Evolutionary conservation across 148 eudicot genomes (phyloP).

Genomic region (Camellia lanceoleosa): DNA sequence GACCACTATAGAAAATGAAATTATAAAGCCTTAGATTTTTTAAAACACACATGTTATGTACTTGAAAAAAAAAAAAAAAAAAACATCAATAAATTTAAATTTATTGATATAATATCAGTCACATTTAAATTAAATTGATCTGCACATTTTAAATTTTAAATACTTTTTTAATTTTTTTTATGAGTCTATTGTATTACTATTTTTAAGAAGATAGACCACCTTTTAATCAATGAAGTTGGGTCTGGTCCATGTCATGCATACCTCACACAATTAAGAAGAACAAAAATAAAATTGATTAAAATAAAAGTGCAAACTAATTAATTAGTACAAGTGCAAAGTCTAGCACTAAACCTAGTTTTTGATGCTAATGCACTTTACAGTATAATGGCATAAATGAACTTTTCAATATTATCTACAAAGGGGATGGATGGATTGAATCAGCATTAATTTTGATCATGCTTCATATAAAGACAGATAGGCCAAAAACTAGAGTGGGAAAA

Average conservation of each 20-base stretch:
- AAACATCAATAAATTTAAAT: too few relatives aligned
- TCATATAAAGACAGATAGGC: background rate
- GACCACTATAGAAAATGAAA: slow-evolving; percentile 2
- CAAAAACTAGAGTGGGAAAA: too few relatives aligned
- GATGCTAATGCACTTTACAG: slow-evolving; percentile 5
- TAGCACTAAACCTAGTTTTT: slow-evolving; percentile 9
- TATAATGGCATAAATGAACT: slow-evolving; percentile 12
- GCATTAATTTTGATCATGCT: slow-evolving; percentile 8
- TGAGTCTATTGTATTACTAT: too few relatives aligned
- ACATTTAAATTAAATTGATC: too few relatives aligned
- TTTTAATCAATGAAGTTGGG: background rate
- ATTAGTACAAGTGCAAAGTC: slow-evolving; percentile 2
- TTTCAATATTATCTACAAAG: slow-evolving; percentile 15
- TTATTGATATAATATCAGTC: too few relatives aligned
- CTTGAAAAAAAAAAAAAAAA: too few relatives aligned
- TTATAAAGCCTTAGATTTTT: background rate
- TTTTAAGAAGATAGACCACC: slow-evolving; percentile 3
- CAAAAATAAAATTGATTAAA: background rate
- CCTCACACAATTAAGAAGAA: background rate
- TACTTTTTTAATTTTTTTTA: too few relatives aligned
- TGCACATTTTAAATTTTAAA: too few relatives aligned
- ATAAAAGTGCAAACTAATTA: slow-evolving; percentile 8
- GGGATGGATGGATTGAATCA: slow-evolving; percentile 13
- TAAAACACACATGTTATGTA: too few relatives aligned
- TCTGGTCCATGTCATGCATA: slow-evolving; percentile 15